Base-by-base conservation (phyloP, 306 rosid species). In the Sechiopsis laciniata region DNA sequence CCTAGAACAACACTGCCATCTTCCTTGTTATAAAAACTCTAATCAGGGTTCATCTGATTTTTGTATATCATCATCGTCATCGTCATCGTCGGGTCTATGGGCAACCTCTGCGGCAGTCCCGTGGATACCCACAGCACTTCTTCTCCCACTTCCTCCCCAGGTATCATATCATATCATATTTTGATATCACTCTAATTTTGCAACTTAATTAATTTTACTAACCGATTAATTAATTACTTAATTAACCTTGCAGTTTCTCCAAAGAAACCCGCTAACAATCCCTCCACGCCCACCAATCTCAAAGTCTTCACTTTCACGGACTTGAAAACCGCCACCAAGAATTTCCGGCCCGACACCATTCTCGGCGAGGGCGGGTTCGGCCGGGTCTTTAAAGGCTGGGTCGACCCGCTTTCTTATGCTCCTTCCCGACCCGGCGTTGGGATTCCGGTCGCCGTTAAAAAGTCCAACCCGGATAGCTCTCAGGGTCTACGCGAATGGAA, bases 291-390 rank as follows among this genome's bases (percentile, higher is more conserved):
- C 4, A 2, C 37, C 37, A 32, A 40, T 40, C 78, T 85, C 46
- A 95, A 73, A 67, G 32, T 77, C 48, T 95, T 81, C 75, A 82
- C 78, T 9, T 50, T 87, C 24, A 83, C 86, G 6, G 96, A 91
- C 62, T 74, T 95, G 70, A 89, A 88, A 80, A 85, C 81, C 75
- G 96, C 91, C 0, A 95, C 99, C 0, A 75, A 86, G 72, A 80
- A 95, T n/a, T 95, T 95, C 76, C 82, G 87, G 35, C 95, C 97
- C 0, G 86, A 85, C 74, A 84, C 92, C 1, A 75, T 89, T 32
- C 60, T 91, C 0, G 99, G 99, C 0, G 97, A 89, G 55, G 99
- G 99, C 8, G 97, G 99, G 13, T 95, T 95, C 26, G 99, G 99
- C 1, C 76, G 88, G 53, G 99, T 95, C 6, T 95, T 91, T 82